Percentiles rank a stretch among this genome's conserved stretches.
These are phyloP conservation scores for Craspedostauros australis DNA, from an alignment of 108 stramenopile genomes.

Conservation along the genomic window DNA sequence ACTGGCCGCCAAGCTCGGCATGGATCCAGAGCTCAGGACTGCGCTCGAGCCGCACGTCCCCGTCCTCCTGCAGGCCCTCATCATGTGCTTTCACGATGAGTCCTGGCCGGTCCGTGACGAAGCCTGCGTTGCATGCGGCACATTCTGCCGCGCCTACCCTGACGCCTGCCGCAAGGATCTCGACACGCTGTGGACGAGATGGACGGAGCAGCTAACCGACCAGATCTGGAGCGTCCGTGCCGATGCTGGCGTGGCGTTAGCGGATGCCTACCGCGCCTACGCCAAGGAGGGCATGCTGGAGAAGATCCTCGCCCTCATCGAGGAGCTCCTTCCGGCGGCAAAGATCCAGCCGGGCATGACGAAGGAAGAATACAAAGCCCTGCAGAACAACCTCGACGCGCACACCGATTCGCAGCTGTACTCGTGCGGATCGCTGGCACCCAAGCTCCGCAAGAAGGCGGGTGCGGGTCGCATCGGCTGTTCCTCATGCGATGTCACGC, in stretches of 20 bases:
- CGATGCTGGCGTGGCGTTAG: slow-evolving; percentile 91
- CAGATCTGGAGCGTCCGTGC: slow-evolving; percentile 96
- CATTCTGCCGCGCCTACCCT: slow-evolving; percentile 77
- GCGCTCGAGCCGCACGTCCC: slow-evolving; percentile 64
- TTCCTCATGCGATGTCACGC: slow-evolving; percentile 65
- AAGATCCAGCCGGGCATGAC: slow-evolving; percentile 79
- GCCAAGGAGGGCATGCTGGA: slow-evolving; percentile 47
- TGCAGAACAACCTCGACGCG: slow-evolving; percentile 64
- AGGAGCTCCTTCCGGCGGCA: slow-evolving; percentile 58
- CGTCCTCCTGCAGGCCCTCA: slow-evolving; percentile 75
- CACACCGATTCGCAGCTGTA: slow-evolving; percentile 85
- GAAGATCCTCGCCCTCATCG: slow-evolving; percentile 39
- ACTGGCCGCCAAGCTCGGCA: slow-evolving; percentile 81
- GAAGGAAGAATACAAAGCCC: slow-evolving; percentile 74
- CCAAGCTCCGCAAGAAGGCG: slow-evolving; percentile 89
- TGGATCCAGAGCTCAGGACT: slow-evolving; percentile 5
- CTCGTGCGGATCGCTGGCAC: slow-evolving; percentile 90
- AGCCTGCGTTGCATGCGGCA: slow-evolving; percentile 92
- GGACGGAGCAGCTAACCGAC: slow-evolving; percentile 93
- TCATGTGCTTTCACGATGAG: slow-evolving; percentile 96
- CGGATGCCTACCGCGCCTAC: slow-evolving; percentile 80
- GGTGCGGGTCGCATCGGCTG: slow-evolving; percentile 88
- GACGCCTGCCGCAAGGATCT: slow-evolving; percentile 84
- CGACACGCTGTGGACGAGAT: slow-evolving; percentile 76
- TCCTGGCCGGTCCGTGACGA: slow-evolving; percentile 98